These are phyloP conservation scores for Fraxinus sp. DNA, from an alignment of 305 asterid genomes.

Conservation along the genomic window DNA sequence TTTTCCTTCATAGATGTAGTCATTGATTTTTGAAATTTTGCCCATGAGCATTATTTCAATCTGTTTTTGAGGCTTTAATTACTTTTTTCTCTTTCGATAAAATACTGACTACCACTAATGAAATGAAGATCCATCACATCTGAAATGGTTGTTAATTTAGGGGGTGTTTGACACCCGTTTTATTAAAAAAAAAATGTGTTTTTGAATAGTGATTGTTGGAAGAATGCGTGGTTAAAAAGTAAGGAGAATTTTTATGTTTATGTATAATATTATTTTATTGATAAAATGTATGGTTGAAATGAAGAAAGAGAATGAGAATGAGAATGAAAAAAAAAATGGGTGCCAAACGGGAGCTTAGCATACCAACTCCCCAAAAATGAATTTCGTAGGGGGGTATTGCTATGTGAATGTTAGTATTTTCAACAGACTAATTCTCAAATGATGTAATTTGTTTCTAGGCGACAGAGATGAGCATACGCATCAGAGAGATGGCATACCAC, in stretches of 20 bases:
- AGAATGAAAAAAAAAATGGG: no score
- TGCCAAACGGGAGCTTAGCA: not conserved
- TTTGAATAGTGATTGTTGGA: no score
- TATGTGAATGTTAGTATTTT: not conserved
- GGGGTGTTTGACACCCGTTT: no score
- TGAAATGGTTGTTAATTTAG: not conserved
- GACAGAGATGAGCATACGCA: conserved; percentile 76
- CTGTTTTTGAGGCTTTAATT: not conserved
- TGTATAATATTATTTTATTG: no score
- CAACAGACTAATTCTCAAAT: not conserved
- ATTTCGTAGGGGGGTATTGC: not conserved
- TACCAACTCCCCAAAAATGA: not conserved
- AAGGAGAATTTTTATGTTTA: no score
- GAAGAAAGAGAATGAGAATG: no score
- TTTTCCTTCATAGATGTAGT: not conserved
- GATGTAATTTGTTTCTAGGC: conserved; percentile 39
- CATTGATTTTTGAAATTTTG: not conserved
- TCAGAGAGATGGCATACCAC: conserved; percentile 76
- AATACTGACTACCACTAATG: not conserved
- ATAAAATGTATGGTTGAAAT: no score
- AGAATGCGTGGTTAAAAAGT: no score
- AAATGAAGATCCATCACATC: not conserved
- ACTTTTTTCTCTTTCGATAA: not conserved
- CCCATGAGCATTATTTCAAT: not conserved
- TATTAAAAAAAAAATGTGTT: no score